These are phyloP conservation scores for Lentinula boryana DNA, from an alignment of 768 basidiomycete species.

Conservation along the genomic window DNA sequence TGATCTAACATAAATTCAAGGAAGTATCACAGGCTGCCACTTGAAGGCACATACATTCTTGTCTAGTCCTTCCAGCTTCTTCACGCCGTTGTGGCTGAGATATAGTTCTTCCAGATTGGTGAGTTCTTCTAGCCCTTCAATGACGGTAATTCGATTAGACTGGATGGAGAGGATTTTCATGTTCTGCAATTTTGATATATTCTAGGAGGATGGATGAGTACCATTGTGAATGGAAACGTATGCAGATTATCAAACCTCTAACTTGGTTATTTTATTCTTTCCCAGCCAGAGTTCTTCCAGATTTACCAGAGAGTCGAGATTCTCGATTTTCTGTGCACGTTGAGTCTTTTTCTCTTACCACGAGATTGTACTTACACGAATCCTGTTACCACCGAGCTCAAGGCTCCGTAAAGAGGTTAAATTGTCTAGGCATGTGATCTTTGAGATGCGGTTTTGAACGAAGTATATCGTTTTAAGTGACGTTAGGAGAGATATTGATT, in stretches of 20 bases:
- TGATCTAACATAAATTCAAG: conserved; percentile 26
- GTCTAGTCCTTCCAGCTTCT: conserved; percentile 78
- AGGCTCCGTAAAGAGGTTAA: conserved; percentile 63
- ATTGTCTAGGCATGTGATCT: conserved; percentile 61
- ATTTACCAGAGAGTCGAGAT: conserved; percentile 70
- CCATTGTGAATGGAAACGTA: background rate
- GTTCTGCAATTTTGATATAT: conserved; percentile 60
- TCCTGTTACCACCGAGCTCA: conserved; percentile 90
- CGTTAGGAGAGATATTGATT: conserved; percentile 48
- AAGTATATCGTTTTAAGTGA: conserved; percentile 81
- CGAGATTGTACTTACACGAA: conserved; percentile 56
- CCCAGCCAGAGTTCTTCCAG: conserved; percentile 95
- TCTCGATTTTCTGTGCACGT: conserved; percentile 70
- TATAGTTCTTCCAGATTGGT: conserved; percentile 83
- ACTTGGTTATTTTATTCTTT: conserved; percentile 91
- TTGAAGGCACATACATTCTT: conserved; percentile 55
- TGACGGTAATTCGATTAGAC: conserved; percentile 86
- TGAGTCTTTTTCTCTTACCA: background rate
- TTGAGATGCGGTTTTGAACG: conserved; percentile 91
- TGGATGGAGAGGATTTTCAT: conserved; percentile 86
- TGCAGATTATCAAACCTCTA: conserved; percentile 51
- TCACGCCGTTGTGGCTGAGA: conserved; percentile 89
- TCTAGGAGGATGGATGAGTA: conserved; percentile 34
- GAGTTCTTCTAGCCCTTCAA: conserved; percentile 76
- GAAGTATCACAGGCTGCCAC: background rate